Evolutionary conservation across 441 rosid genomes (phyloP).

Genomic region (Manihot esculenta): DNA sequence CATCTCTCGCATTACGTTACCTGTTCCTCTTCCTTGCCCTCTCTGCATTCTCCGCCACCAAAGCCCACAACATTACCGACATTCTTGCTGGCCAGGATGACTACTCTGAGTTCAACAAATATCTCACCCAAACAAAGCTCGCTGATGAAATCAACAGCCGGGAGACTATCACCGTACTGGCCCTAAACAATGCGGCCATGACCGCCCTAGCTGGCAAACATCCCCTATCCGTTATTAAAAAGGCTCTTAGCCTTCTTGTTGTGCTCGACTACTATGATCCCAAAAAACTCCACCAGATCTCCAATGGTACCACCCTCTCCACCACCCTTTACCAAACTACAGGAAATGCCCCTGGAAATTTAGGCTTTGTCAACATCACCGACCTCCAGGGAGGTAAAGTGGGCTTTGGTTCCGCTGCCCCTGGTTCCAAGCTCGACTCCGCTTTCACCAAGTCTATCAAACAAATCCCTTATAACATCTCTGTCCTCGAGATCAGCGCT

Average conservation of each 20-base stretch:
- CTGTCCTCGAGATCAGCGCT: slow-evolving; percentile 57
- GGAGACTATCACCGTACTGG: slow-evolving; percentile 66
- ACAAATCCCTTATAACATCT: slow-evolving; percentile 78
- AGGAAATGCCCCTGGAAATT: slow-evolving; percentile 83
- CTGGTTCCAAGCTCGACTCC: slow-evolving; percentile 84
- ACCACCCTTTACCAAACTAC: slow-evolving; percentile 95
- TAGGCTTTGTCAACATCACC: slow-evolving; percentile 82
- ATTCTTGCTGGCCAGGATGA: slow-evolving; percentile 61
- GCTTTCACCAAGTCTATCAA: slow-evolving; percentile 69
- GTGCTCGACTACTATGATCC: slow-evolving; percentile 84
- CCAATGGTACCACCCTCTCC: slow-evolving; percentile 64
- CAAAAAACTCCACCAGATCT: slow-evolving; percentile 67
- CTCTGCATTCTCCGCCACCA: slow-evolving; percentile 27
- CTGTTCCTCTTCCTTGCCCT: slow-evolving; percentile 29
- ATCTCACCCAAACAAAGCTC: slow-evolving; percentile 72
- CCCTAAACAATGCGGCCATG: slow-evolving; percentile 76
- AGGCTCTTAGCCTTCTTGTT: slow-evolving; percentile 63
- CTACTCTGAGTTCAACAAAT: slow-evolving; percentile 68
- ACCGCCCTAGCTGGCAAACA: slow-evolving; percentile 56
- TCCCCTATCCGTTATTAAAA: slow-evolving; percentile 74
- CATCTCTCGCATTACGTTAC: not conserved
- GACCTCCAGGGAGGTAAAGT: slow-evolving; percentile 86
- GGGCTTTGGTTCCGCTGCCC: slow-evolving; percentile 75
- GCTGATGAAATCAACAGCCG: slow-evolving; percentile 91
- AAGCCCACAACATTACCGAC: slow-evolving; percentile 67